These are phyloP conservation scores for Trichocladium antarcticum DNA, from an alignment of 495 filamentous ascomycete species.

Conservation along the genomic window DNA sequence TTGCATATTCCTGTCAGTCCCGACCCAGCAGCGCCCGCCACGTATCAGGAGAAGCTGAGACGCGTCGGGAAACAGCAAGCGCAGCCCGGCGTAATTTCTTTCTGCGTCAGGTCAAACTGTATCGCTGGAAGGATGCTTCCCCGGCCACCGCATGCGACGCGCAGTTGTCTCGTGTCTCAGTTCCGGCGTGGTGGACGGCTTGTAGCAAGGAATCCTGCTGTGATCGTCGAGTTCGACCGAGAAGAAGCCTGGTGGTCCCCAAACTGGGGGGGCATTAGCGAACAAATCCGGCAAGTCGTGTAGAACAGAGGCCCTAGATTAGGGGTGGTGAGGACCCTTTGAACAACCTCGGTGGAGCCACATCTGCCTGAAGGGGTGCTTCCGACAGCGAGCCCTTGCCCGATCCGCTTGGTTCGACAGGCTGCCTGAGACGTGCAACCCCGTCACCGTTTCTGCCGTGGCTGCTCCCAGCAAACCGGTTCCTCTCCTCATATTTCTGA, in stretches of 20 bases:
- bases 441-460: slow-evolving; percentile 18
- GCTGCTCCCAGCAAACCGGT: slow-evolving; percentile 23
- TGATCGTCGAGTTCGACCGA: slow-evolving; percentile 16
- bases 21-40: slow-evolving; percentile 4
- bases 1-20: not conserved
- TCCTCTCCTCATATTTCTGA: slow-evolving; percentile 13
- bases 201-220: slow-evolving; percentile 17
- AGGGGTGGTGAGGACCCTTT: slow-evolving; percentile 10
- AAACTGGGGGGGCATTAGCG: slow-evolving; percentile 25
- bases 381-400: not conserved
- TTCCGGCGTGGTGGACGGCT: slow-evolving; percentile 7
- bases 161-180: slow-evolving; percentile 13
- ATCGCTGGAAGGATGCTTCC: not conserved
- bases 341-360: slow-evolving; percentile 20
- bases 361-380: slow-evolving; percentile 5
- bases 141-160: slow-evolving; percentile 15
- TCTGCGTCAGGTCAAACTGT: slow-evolving; percentile 4
- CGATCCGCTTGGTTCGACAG: not conserved
- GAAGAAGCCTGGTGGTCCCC: slow-evolving; percentile 12
- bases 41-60: slow-evolving; percentile 1
- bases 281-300: slow-evolving; percentile 22
- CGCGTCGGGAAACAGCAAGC: not conserved
- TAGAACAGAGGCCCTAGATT: slow-evolving; percentile 16
- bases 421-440: slow-evolving; percentile 4
- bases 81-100: not conserved